Evolutionary conservation across 768 basidiomycete genomes (phyloP).

Genomic region (Xerocomus potaroensis): DNA sequence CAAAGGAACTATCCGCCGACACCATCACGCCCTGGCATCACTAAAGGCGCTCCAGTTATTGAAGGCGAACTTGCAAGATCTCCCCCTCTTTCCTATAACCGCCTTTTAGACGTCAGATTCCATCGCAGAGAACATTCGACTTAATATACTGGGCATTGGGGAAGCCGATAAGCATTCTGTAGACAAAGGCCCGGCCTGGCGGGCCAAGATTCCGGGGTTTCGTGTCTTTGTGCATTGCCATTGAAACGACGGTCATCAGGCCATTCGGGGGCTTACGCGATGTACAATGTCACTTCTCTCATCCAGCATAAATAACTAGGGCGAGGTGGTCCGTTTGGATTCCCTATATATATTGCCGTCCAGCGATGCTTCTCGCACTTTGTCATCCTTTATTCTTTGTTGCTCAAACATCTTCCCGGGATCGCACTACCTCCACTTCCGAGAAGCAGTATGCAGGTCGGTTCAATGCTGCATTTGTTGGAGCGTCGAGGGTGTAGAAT

Average conservation of each 20-base stretch:
- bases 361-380: constrained; percentile 85
- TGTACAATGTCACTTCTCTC: constrained; percentile 70
- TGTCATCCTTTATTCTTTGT: constrained; percentile 66
- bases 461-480: constrained; percentile 78
- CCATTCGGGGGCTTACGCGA: constrained; percentile 66
- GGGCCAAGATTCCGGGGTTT: constrained; percentile 67
- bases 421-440: constrained; percentile 79
- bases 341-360: constrained; percentile 64
- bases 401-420: constrained; percentile 66
- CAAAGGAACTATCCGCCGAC: constrained; percentile 36
- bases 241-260: constrained; percentile 61
- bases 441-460: constrained; percentile 83
- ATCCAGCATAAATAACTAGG: constrained; percentile 15
- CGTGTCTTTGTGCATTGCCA: constrained; percentile 76
- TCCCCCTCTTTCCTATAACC: constrained; percentile 21
- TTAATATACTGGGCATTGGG: constrained; percentile 39
- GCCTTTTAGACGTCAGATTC: constrained; percentile 31
- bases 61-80: constrained; percentile 28
- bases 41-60: constrained; percentile 39
- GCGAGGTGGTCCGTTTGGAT: constrained; percentile 21
- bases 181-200: constrained; percentile 70
- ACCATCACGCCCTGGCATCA: constrained; percentile 50
- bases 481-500: constrained; percentile 79
- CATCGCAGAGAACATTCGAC: constrained; percentile 39
- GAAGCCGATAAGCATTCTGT: constrained; percentile 71